Base-by-base conservation (phyloP, 352 stramenopile genomes). In the Sclerospora graminicola region DNA sequence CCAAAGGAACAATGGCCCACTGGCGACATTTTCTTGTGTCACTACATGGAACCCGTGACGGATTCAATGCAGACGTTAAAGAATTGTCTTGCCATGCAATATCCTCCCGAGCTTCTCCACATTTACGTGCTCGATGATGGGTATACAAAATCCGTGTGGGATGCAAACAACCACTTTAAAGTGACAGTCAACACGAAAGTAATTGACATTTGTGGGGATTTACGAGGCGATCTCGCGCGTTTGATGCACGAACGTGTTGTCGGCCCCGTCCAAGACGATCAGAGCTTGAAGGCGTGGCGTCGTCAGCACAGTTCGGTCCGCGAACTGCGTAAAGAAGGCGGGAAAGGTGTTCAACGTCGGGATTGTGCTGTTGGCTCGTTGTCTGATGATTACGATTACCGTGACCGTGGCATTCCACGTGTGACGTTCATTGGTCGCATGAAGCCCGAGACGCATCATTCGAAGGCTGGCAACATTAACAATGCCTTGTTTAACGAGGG, bases 401-500 rank as follows among this genome's bases (percentile, higher is more conserved):
- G 82, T 76, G 75, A 94, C 60, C 77, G 73, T 56, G 82, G 82
- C 28, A 83, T 90, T 18, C 77, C 82, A 21, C 77, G 73, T 54
- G 79, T 94, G 48, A 90, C 79, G 2, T 94, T 91, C 36, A 68
- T 91, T 32, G 82, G 82, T 54, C 79, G 82, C 39, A 89, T 94
- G 77, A 94, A 94, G 46, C 82, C 82, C 1, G 77, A 89, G 48
- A 74, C 67, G 44, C 84, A 95, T 49, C 80, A 95, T 71, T 91
- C 82, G 20, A 95, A 95, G 66, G 84, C 84, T 38, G 84, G 84
- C 66, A 95, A 95, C 75, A 91, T 95, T 51, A 95, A 95, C 73
- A 95, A 95, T 48, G 60, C 52, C 7, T 45, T 95, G 29, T 92
- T 91, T 51, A 93, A 95, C 60, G 84, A 95, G 70, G 84, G 84